Percentiles rank a stretch among this genome's conserved stretches.
These are phyloP conservation scores for Diaporthe sp. DNA, from an alignment of 2,329 filamentous ascomycete genomes.

Conservation along the genomic window DNA sequence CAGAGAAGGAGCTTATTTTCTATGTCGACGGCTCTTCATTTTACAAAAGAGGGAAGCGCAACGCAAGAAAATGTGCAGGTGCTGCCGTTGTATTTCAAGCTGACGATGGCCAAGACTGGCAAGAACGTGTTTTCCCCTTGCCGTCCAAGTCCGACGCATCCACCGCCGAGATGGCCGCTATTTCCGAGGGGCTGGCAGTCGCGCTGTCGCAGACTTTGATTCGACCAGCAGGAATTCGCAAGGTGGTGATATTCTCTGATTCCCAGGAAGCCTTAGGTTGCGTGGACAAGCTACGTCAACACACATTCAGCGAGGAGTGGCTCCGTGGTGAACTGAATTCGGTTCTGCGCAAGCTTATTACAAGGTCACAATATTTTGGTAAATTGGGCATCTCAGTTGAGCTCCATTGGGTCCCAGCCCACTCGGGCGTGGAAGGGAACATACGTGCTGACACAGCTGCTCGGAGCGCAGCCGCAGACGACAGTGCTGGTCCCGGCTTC, in stretches of 20 bases:
- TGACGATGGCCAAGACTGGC: background rate
- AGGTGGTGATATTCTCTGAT: slow-evolving; percentile 1
- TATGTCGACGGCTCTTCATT: slow-evolving; percentile 2
- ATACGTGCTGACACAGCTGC: background rate
- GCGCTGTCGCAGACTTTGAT: background rate
- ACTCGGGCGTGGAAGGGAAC: slow-evolving; percentile 9
- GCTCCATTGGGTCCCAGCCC: background rate
- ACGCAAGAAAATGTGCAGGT: background rate
- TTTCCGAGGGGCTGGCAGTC: background rate
- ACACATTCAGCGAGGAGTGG: background rate
- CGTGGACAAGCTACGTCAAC: background rate
- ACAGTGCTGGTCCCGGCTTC: background rate
- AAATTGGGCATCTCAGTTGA: background rate
- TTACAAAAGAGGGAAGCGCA: background rate
- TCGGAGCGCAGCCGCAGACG: background rate
- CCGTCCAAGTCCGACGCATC: background rate
- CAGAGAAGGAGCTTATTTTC: background rate
- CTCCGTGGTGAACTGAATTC: background rate
- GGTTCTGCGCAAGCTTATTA: slow-evolving; percentile 1
- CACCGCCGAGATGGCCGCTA: background rate
- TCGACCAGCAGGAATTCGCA: background rate
- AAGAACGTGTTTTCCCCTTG: background rate
- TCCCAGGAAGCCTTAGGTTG: background rate
- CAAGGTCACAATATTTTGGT: background rate
- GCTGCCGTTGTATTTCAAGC: background rate